Evolutionary conservation across 2,329 filamentous ascomycete species (phyloP).

Genomic region (Penicillium crustosum): DNA sequence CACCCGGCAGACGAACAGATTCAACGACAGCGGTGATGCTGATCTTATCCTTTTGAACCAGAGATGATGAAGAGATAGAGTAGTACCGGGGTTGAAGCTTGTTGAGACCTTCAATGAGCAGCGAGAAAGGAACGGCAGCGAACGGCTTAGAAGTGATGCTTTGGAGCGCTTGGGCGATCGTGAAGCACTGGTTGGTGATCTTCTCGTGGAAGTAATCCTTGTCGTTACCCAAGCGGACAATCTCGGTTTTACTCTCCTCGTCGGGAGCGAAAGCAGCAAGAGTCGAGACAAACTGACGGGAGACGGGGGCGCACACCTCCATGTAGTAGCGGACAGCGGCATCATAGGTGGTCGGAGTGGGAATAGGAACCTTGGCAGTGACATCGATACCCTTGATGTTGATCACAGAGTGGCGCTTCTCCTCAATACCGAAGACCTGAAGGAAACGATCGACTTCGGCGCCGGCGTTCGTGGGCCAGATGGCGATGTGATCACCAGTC

Average conservation of each 20-base stretch:
- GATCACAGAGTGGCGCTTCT: conserved; percentile 80
- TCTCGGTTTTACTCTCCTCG: conserved; percentile 80
- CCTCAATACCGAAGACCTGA: conserved; percentile 69
- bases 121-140: conserved; percentile 85
- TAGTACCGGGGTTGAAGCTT: conserved; percentile 99
- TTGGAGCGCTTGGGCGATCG: conserved; percentile 82
- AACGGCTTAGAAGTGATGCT: conserved; percentile 73
- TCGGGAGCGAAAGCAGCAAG: conserved; percentile 86
- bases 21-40: conserved; percentile 95
- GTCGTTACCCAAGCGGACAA: conserved; percentile 84
- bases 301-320: conserved; percentile 92
- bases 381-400: conserved; percentile 88
- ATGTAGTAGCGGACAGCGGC: conserved; percentile 92
- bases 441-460: conserved; percentile 90
- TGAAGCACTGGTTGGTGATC: conserved; percentile 77
- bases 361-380: conserved; percentile 96
- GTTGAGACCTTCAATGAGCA: conserved; percentile 87
- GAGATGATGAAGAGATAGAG: conserved; percentile 95
- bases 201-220: conserved; percentile 94
- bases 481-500: conserved; percentile 93
- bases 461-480: conserved; percentile 96
- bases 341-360: conserved; percentile 94
- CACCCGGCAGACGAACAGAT: conserved; percentile 72
- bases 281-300: conserved; percentile 87
- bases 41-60: conserved; percentile 91